phyloP scores from a whole-genome alignment of 176 grass and related monocot species.

The Guadua angustifolia region DNA sequence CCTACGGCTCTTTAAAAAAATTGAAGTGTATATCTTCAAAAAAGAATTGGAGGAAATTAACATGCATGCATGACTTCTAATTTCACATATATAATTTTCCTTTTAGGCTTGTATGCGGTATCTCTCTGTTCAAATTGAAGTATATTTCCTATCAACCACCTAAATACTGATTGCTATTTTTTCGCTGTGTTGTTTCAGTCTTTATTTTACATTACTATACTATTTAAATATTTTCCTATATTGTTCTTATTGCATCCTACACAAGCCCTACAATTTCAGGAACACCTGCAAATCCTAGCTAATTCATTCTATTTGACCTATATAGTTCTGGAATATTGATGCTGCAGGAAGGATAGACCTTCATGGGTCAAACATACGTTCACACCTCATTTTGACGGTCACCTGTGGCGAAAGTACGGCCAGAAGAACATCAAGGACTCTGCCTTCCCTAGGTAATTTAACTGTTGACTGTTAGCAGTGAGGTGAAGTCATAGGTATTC shows the following conservation, averaged over 20 bases:
- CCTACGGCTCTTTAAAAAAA: no score
- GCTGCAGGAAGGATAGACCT: constrained; percentile 50
- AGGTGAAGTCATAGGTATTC: background rate
- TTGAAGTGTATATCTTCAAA: no score
- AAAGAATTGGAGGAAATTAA: background rate
- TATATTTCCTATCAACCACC: no score
- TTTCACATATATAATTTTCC: background rate
- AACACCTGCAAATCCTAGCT: background rate
- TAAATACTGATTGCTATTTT: no score
- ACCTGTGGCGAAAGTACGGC: constrained; percentile 74
- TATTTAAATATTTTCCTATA: background rate
- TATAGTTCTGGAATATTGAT: background rate
- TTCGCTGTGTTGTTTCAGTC: no score
- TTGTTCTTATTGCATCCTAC: background rate
- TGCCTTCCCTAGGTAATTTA: constrained; percentile 59
- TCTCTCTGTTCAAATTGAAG: background rate
- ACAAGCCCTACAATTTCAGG: background rate
- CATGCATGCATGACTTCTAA: background rate
- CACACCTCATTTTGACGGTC: constrained; percentile 66
- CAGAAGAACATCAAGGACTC: constrained; percentile 70
- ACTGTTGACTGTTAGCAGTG: background rate
- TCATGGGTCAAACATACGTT: constrained; percentile 54
- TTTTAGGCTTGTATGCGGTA: background rate
- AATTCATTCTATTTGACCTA: constrained; percentile 1
- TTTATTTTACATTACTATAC: background rate